Conservation (phyloP, 768 basidiomycete genomes). For the Phanerochaete sordida region DNA sequence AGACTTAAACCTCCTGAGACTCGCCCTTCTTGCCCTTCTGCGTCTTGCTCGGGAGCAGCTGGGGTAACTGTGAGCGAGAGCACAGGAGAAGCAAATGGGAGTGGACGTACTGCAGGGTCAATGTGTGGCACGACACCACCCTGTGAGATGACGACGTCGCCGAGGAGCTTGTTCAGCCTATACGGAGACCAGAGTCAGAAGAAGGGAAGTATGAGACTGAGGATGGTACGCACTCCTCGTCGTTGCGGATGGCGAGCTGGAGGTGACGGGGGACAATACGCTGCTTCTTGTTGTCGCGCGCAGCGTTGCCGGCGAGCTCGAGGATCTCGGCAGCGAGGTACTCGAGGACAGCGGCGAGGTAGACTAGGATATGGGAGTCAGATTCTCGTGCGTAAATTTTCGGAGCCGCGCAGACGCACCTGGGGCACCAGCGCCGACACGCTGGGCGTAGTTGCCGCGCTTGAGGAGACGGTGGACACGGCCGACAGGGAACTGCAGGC, state of each 20-base stretch:
- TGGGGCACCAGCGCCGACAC: conserved; percentile 86
- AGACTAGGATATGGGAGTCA: conserved; percentile 48
- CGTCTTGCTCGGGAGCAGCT: conserved; percentile 45
- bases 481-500: conserved; percentile 88
- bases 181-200: conserved; percentile 1
- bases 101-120: conserved; percentile 49
- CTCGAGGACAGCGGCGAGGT: conserved; percentile 90
- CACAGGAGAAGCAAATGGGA: not conserved
- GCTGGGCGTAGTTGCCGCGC: conserved; percentile 82
- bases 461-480: conserved; percentile 90
- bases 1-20: conserved; percentile 39
- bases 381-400: not conserved
- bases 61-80: not conserved
- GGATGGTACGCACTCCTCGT: conserved; percentile 65
- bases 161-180: conserved; percentile 68
- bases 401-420: conserved; percentile 38
- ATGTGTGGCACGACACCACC: conserved; percentile 92
- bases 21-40: conserved; percentile 49
- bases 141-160: conserved; percentile 88
- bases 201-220: not conserved
- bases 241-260: conserved; percentile 92
- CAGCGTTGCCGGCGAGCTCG: conserved; percentile 88
- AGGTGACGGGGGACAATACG: conserved; percentile 95
- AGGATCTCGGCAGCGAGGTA: conserved; percentile 93
- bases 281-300: conserved; percentile 90